Evolutionary conservation across 352 stramenopile species (phyloP).

Genomic region (Globisporangium irregulare): DNA sequence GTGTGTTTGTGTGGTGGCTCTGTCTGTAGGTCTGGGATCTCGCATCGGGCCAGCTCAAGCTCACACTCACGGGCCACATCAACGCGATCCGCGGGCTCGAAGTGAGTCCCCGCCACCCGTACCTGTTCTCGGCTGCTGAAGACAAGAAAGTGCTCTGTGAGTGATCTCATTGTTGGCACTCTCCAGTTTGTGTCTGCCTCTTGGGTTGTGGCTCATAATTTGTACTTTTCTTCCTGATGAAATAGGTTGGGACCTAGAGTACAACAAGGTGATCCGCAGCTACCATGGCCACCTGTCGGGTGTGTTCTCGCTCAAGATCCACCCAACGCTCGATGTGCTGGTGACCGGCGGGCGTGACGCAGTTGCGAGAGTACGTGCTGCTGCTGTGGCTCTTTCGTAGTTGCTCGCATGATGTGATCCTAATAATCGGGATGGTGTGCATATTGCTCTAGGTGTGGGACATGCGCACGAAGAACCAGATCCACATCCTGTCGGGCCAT

Average conservation of each 20-base stretch:
- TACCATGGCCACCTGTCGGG: constrained; percentile 99
- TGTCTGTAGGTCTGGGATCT: constrained; percentile 89
- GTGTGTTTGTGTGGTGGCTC: not conserved
- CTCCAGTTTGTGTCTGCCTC: not conserved
- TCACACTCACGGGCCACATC: constrained; percentile 99
- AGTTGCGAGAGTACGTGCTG: constrained; percentile 63
- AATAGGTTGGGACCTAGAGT: constrained; percentile 97
- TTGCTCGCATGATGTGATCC: not conserved
- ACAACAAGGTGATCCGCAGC: constrained; percentile 99
- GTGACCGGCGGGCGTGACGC: constrained; percentile 95
- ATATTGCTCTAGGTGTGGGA: constrained; percentile 92
- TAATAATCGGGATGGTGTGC: not conserved
- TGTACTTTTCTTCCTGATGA: not conserved
- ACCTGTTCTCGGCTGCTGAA: constrained; percentile 98
- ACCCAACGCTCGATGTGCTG: constrained; percentile 98
- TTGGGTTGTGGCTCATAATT: not conserved
- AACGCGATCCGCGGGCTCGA: constrained; percentile 96
- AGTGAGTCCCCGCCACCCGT: constrained; percentile 95
- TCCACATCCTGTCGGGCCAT: constrained; percentile 97
- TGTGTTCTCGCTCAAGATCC: constrained; percentile 96
- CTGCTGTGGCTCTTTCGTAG: not conserved
- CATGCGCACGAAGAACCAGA: constrained; percentile 98
- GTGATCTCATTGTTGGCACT: not conserved
- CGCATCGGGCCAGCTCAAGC: constrained; percentile 95
- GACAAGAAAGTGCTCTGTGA: constrained; percentile 98